Percentiles rank a stretch among this genome's conserved stretches.
phyloP scores from a whole-genome alignment of 441 rosid genomes.

The Adansonia gregorii region DNA sequence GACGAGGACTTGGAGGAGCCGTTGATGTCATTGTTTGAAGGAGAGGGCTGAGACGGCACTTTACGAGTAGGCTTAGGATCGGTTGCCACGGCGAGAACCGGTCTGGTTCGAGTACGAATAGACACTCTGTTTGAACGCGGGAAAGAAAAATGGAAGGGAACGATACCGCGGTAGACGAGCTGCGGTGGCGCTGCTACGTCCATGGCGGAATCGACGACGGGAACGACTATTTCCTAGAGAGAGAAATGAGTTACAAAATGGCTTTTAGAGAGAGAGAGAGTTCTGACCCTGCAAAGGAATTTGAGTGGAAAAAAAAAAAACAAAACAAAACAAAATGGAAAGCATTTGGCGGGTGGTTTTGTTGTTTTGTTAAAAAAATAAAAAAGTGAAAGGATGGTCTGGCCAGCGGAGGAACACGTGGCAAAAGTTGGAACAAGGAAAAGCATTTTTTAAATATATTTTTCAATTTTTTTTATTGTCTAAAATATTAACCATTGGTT shows the following conservation, averaged over 20 bases:
- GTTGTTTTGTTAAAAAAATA: too few species aligned
- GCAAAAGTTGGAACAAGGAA: slow-evolving; percentile 43
- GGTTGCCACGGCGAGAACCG: slow-evolving; percentile 65
- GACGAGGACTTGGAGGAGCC: slow-evolving; percentile 48
- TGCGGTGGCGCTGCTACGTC: slow-evolving; percentile 66
- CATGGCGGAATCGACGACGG: slow-evolving; percentile 46
- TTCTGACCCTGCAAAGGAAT: background rate
- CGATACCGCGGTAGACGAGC: slow-evolving; percentile 67
- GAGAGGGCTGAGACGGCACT: slow-evolving; percentile 33
- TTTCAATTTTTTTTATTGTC: background rate
- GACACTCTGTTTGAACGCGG: slow-evolving; percentile 39
- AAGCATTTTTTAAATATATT: background rate
- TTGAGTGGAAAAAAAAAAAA: background rate
- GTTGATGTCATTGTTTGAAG: slow-evolving; percentile 35
- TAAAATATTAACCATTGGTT: slow-evolving; percentile 19
- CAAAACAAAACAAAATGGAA: too few species aligned
- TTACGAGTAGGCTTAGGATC: slow-evolving; percentile 67
- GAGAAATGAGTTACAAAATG: background rate
- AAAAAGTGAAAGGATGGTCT: slow-evolving; percentile 13
- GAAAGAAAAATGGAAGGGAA: slow-evolving; percentile 43
- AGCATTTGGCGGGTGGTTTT: too few species aligned
- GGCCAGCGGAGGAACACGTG: slow-evolving; percentile 64
- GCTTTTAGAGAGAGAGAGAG: background rate
- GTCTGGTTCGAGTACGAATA: slow-evolving; percentile 40
- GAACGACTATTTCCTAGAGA: slow-evolving; percentile 9